Evolutionary conservation across 345 rosid genomes (phyloP).

Genomic region (Eucalyptus camaldulensis): DNA sequence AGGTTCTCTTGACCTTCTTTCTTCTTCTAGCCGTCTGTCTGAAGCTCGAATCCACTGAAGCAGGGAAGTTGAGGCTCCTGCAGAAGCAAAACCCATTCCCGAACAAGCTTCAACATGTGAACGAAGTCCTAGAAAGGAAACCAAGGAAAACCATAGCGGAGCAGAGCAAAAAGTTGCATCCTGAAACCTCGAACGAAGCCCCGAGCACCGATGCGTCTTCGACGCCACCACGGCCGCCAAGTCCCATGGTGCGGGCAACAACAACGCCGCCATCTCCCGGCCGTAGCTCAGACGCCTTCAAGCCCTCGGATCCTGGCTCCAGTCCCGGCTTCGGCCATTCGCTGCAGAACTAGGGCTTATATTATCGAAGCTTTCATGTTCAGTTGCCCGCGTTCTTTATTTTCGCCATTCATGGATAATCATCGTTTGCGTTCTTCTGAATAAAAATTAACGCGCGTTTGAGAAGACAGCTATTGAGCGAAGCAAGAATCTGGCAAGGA

Average conservation of each 20-base stretch:
- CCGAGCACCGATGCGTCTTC: not conserved
- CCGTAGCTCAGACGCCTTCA: not conserved
- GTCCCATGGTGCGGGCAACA: not conserved
- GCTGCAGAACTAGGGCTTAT: not conserved
- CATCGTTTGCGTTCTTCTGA: too few relatives aligned
- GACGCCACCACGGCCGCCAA: not conserved
- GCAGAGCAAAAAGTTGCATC: not conserved
- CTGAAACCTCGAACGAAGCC: not conserved
- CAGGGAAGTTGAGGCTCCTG: not conserved
- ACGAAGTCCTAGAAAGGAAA: too few relatives aligned
- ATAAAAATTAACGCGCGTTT: too few relatives aligned
- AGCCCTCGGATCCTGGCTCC: not conserved
- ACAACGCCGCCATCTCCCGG: not conserved
- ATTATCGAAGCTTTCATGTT: not conserved
- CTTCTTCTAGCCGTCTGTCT: not conserved
- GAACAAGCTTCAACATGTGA: too few relatives aligned
- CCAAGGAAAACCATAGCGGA: too few relatives aligned
- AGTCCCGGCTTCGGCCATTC: not conserved
- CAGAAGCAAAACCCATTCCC: not conserved
- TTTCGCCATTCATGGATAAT: too few relatives aligned
- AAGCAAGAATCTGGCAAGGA: too few relatives aligned
- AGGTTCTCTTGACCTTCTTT: not conserved
- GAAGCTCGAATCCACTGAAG: not conserved
- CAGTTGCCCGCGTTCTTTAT: too few relatives aligned
- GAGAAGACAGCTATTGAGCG: too few relatives aligned